Evolutionary conservation across 108 stramenopile genomes (phyloP).

Genomic region (Skeletonema costatum): DNA sequence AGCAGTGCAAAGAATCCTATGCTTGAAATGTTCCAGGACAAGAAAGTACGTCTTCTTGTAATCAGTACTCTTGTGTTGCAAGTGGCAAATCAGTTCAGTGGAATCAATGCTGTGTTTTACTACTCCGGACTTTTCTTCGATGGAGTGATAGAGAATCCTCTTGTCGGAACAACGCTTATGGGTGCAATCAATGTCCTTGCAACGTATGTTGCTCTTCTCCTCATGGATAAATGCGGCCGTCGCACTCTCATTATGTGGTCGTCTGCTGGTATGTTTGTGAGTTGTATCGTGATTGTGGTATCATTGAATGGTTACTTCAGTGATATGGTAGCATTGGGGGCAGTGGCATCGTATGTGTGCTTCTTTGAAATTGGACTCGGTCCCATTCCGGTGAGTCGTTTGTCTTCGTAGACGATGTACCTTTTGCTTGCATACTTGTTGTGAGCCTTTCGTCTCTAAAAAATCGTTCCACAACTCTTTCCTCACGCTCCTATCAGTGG

Average conservation of each 20-base stretch:
- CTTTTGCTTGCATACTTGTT: not conserved
- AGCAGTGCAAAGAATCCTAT: constrained; percentile 27
- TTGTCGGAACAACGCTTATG: constrained; percentile 90
- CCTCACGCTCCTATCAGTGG: constrained; percentile 37
- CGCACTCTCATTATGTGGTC: constrained; percentile 90
- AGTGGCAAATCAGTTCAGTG: constrained; percentile 93
- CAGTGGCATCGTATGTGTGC: constrained; percentile 83
- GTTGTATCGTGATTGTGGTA: constrained; percentile 69
- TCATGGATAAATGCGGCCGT: constrained; percentile 92
- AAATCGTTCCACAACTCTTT: constrained; percentile 25
- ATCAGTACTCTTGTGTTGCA: constrained; percentile 81
- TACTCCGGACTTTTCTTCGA: constrained; percentile 97
- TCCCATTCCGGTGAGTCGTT: constrained; percentile 81
- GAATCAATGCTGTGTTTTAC: constrained; percentile 99
- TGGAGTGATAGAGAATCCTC: constrained; percentile 90
- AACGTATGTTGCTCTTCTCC: constrained; percentile 87
- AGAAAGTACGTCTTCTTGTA: constrained; percentile 73
- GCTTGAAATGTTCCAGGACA: constrained; percentile 75
- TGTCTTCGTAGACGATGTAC: not conserved
- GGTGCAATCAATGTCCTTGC: constrained; percentile 94
- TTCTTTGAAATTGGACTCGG: constrained; percentile 98
- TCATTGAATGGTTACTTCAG: constrained; percentile 65
- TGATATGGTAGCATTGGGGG: constrained; percentile 76
- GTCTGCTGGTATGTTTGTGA: constrained; percentile 80
- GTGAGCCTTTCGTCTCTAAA: not conserved